Evolutionary conservation across 2,329 filamentous ascomycete genomes (phyloP).

Genomic region (Colletotrichum gigasporum): DNA sequence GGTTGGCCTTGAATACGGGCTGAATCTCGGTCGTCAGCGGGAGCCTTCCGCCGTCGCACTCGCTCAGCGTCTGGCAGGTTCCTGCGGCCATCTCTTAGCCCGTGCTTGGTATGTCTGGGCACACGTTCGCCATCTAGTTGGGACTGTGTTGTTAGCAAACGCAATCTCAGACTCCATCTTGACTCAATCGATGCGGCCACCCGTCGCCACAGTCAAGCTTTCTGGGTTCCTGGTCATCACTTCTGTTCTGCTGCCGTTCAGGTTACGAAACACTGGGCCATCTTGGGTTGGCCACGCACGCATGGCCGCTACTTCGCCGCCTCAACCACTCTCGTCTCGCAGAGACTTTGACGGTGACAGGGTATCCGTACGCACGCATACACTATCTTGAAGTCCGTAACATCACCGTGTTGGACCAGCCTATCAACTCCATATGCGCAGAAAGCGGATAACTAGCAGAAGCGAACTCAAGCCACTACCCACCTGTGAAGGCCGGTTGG

Average conservation of each 20-base stretch:
- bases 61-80: not conserved
- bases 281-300: not conserved
- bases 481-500: constrained; percentile 19
- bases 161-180: not conserved
- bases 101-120: not conserved
- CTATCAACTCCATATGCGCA: not conserved
- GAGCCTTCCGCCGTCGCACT: not conserved
- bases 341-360: not conserved
- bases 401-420: not conserved
- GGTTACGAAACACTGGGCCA: not conserved
- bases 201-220: not conserved
- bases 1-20: not conserved
- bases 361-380: not conserved
- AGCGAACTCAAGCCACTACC: constrained; percentile 20
- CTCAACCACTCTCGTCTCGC: not conserved
- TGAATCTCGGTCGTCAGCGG: constrained; percentile 4
- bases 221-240: not conserved
- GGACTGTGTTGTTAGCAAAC: constrained; percentile 3
- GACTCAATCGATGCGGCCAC: not conserved
- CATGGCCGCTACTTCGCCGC: not conserved
- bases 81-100: not conserved
- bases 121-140: not conserved
- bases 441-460: constrained; percentile 23
- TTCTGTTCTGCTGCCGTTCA: not conserved
- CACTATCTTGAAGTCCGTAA: not conserved